phyloP scores from a whole-genome alignment of 441 rosid species.

The Brassica balearica region DNA sequence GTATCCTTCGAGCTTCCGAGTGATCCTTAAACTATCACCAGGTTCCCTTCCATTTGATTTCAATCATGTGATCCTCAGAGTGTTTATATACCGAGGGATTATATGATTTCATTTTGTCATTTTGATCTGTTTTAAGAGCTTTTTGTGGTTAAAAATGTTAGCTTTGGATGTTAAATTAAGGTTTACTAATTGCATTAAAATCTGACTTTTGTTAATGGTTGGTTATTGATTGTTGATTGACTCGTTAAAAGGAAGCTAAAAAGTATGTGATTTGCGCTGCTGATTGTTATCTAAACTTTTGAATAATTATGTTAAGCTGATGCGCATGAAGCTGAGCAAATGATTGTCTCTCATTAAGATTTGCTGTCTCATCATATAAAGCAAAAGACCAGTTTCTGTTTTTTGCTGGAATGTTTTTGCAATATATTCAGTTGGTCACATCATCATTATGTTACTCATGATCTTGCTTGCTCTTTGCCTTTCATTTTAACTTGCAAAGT shows the following conservation, averaged over 20 bases:
- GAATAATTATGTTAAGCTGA: not conserved
- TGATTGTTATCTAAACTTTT: not conserved
- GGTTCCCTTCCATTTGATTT: conserved; percentile 20
- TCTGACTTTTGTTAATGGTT: not conserved
- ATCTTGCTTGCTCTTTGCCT: not conserved
- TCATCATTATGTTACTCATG: not conserved
- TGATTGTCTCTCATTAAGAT: conserved; percentile 9
- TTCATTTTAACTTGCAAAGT: not conserved
- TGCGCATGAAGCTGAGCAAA: conserved; percentile 5
- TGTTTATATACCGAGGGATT: not conserved
- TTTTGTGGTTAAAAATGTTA: not conserved
- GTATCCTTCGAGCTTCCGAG: not conserved
- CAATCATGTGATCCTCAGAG: not conserved
- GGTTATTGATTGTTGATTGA: not conserved
- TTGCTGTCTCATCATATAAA: not conserved
- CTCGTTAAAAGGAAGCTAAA: conserved; percentile 20
- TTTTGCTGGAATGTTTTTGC: not conserved
- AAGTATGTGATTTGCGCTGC: conserved; percentile 12
- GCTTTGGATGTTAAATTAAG: not conserved
- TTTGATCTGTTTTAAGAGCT: conserved; percentile 14
- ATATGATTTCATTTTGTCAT: conserved; percentile 9
- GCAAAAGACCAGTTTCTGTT: no score
- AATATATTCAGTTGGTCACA: conserved; percentile 1
- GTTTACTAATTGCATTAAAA: not conserved
- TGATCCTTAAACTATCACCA: conserved; percentile 15